phyloP scores from a whole-genome alignment of 2,329 filamentous ascomycete species.

The Arachnomyces sp. region DNA sequence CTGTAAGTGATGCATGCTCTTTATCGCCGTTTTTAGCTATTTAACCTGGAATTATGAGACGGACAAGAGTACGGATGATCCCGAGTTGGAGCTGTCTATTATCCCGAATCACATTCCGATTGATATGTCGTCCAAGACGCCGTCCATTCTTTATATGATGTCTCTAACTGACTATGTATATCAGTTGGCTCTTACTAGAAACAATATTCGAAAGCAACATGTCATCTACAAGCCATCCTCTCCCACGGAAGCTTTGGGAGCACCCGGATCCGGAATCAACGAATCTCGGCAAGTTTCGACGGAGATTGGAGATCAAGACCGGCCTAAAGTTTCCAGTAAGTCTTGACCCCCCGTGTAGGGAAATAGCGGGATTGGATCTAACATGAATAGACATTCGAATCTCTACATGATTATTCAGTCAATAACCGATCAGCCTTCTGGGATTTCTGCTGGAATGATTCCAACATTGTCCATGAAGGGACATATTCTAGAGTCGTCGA shows the following conservation, averaged over 20 bases:
- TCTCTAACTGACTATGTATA: too few species aligned
- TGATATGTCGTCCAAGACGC: too few species aligned
- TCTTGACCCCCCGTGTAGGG: background rate
- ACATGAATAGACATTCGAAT: slow-evolving; percentile 50
- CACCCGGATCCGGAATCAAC: slow-evolving; percentile 18
- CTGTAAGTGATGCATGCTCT: too few species aligned
- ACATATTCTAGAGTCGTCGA: slow-evolving; percentile 56
- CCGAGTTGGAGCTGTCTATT: too few species aligned
- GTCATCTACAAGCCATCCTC: background rate
- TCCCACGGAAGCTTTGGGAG: slow-evolving; percentile 19
- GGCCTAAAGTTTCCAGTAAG: slow-evolving; percentile 12
- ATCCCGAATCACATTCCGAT: too few species aligned
- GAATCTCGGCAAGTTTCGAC: slow-evolving; percentile 16
- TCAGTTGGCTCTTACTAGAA: too few species aligned
- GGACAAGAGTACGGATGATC: too few species aligned
- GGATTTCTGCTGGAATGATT: slow-evolving; percentile 52
- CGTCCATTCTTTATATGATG: too few species aligned
- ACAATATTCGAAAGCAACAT: too few species aligned
- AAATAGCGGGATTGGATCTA: background rate
- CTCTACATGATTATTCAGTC: slow-evolving; percentile 63
- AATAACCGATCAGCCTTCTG: slow-evolving; percentile 57
- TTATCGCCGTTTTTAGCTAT: too few species aligned
- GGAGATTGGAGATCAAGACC: slow-evolving; percentile 11
- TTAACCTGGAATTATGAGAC: too few species aligned
- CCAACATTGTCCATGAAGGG: slow-evolving; percentile 57